Conservation (phyloP, 768 basidiomycete species). For the Mycena chlorophos region DNA sequence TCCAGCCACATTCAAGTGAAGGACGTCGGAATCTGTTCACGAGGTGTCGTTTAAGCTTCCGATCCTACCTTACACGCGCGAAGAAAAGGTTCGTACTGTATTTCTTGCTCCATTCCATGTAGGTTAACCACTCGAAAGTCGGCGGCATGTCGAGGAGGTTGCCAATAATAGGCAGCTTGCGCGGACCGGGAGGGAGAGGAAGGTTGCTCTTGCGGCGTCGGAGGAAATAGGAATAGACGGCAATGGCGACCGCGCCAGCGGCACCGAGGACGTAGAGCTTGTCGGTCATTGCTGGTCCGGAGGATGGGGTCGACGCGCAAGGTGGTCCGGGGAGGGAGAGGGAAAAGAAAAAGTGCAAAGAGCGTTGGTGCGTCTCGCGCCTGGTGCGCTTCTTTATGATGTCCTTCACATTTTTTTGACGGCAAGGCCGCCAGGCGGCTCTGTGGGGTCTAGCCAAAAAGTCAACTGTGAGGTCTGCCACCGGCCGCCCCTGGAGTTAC, state of each 20-base stretch:
- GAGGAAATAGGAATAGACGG: slow-evolving; percentile 3
- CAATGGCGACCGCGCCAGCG: slow-evolving; percentile 1
- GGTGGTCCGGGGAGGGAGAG: neutral
- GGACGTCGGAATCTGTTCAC: slow-evolving; percentile 33
- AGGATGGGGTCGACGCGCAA: neutral
- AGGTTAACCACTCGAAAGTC: slow-evolving; percentile 15
- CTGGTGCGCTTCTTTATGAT: no score
- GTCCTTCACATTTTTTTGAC: no score
- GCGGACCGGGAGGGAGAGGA: slow-evolving; percentile 18
- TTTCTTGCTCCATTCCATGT: slow-evolving; percentile 14
- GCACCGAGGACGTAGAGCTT: neutral
- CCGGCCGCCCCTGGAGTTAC: no score
- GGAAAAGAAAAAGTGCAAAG: neutral
- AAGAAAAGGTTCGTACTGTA: slow-evolving; percentile 7
- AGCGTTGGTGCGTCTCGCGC: no score
- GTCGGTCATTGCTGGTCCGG: neutral
- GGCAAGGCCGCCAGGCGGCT: no score
- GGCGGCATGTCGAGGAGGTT: slow-evolving; percentile 17
- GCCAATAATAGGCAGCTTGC: slow-evolving; percentile 16
- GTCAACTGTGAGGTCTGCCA: no score
- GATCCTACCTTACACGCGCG: no score
- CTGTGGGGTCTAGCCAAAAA: no score
- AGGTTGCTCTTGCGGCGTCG: slow-evolving; percentile 3
- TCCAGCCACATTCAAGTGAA: slow-evolving; percentile 33
- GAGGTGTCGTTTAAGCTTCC: neutral